Percentiles rank a stretch among this genome's conserved stretches.
These are phyloP conservation scores for Musa itinerans DNA, from an alignment of 176 grass and related monocot genomes.

Conservation along the genomic window DNA sequence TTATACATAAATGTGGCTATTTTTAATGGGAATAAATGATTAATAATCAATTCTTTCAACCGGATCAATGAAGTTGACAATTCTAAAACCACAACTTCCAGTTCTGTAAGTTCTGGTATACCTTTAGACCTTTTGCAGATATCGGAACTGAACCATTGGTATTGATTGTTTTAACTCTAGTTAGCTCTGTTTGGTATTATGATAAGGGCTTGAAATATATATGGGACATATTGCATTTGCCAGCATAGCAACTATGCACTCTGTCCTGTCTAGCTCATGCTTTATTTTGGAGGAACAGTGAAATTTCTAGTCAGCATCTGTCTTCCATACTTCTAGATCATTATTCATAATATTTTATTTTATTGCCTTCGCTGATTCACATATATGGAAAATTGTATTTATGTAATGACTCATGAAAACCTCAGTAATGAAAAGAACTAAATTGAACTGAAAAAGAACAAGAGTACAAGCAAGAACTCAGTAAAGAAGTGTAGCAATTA, in stretches of 20 bases:
- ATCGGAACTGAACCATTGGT: neutral
- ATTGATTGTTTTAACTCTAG: neutral
- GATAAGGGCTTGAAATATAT: neutral
- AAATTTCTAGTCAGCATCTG: neutral
- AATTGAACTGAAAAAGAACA: neutral
- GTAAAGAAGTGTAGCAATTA: neutral
- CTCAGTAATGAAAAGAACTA: neutral
- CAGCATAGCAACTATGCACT: neutral
- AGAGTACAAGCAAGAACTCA: neutral
- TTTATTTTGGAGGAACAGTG: neutral
- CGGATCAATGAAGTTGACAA: conserved; percentile 34
- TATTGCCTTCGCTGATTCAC: neutral
- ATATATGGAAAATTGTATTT: neutral
- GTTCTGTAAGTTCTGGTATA: conserved; percentile 33
- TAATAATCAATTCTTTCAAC: conserved; percentile 4
- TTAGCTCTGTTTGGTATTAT: neutral
- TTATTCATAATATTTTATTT: neutral
- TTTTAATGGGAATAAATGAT: neutral
- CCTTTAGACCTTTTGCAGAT: conserved; percentile 15
- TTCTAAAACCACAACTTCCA: conserved; percentile 14
- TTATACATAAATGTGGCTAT: neutral
- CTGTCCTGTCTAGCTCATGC: neutral
- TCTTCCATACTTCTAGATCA: neutral
- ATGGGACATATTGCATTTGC: neutral
- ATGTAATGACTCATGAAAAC: neutral